Conservation (phyloP, 1,284 basidiomycete species). For the Cerrena zonata region DNA sequence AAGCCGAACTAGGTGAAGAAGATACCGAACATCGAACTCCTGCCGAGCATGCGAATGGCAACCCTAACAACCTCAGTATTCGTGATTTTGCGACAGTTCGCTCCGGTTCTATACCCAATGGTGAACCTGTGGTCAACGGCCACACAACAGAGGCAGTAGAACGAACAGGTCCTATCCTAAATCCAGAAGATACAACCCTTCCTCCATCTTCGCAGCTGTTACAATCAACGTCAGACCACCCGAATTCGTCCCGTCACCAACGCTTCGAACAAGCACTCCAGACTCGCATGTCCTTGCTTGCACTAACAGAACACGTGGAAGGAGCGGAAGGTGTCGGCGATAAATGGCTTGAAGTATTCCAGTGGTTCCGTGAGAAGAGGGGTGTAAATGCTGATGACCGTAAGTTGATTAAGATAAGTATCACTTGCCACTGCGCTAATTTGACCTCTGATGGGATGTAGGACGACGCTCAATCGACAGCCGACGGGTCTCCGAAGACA, state of each 20-base stretch:
- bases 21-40: slow-evolving; percentile 24
- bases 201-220: slow-evolving; percentile 49
- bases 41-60: slow-evolving; percentile 12
- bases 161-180: slow-evolving; percentile 28
- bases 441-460: slow-evolving; percentile 10
- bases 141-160: neutral
- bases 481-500: slow-evolving; percentile 21
- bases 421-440: neutral
- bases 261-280: slow-evolving; percentile 77
- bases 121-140: neutral
- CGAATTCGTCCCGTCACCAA: slow-evolving; percentile 50
- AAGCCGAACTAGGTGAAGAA: slow-evolving; percentile 37
- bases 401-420: slow-evolving; percentile 21
- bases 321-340: slow-evolving; percentile 81
- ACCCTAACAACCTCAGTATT: slow-evolving; percentile 18
- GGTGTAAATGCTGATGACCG: slow-evolving; percentile 36
- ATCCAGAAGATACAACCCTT: slow-evolving; percentile 31
- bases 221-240: slow-evolving; percentile 48
- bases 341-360: slow-evolving; percentile 82
- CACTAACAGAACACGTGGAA: slow-evolving; percentile 77
- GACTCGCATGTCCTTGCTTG: slow-evolving; percentile 82
- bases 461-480: slow-evolving; percentile 29
- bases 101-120: neutral
- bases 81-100: slow-evolving; percentile 18
- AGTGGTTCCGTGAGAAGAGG: slow-evolving; percentile 69